A percentile compares a stretch with the other conserved stretches of the same genome.
These are phyloP conservation scores for Monosiga brevicollis DNA, from an alignment of 78 protist species.

Conservation along the genomic window DNA sequence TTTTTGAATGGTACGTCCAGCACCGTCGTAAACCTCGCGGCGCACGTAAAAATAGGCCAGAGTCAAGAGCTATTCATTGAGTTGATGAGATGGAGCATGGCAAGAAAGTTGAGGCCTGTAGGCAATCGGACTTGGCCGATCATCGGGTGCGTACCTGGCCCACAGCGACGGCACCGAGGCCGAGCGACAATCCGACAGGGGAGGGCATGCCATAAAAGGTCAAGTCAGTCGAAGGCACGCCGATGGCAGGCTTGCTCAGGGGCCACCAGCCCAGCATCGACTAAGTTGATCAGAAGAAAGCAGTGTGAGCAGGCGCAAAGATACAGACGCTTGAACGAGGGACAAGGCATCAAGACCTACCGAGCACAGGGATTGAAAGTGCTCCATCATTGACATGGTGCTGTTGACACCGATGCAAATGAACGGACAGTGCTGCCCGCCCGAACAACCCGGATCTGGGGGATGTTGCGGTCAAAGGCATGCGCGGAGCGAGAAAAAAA, in stretches of 20 bases:
- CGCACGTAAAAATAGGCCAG: background rate
- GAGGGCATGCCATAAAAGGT: background rate
- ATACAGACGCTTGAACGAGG: background rate
- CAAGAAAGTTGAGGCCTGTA: too few relatives aligned
- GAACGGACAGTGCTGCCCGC: too few relatives aligned
- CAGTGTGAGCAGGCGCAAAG: background rate
- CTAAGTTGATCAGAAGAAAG: background rate
- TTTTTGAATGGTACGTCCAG: background rate
- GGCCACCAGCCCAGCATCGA: background rate
- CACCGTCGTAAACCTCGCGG: background rate
- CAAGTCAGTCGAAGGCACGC: background rate
- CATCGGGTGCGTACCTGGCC: too few relatives aligned
- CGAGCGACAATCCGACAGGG: conserved; percentile 13
- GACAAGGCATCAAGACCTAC: background rate
- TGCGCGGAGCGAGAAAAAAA: too few relatives aligned
- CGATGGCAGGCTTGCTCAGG: background rate
- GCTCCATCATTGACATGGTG: too few relatives aligned
- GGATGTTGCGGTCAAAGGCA: too few relatives aligned
- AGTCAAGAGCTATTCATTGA: too few relatives aligned
- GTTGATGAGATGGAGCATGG: too few relatives aligned
- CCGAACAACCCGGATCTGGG: too few relatives aligned
- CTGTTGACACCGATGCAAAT: too few relatives aligned
- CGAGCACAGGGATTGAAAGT: background rate
- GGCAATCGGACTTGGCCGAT: too few relatives aligned
- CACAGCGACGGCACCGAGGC: background rate